phyloP scores from a whole-genome alignment of 352 stramenopile species.

The Phytophthora pseudosyringae region DNA sequence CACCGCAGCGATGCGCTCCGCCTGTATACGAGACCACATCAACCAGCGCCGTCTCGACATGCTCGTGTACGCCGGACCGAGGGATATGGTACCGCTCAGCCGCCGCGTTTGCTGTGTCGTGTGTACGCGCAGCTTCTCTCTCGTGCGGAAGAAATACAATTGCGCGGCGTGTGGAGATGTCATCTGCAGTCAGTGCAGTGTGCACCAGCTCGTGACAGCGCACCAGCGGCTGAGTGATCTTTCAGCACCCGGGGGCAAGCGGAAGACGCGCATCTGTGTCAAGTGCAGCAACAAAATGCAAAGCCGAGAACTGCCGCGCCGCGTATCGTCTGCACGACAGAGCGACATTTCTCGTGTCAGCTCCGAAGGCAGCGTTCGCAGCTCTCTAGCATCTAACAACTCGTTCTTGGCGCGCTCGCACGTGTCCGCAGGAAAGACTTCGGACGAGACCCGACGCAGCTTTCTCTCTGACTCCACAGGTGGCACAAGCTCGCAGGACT shows the following conservation, averaged over 20 bases:
- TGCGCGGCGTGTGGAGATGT: constrained; percentile 83
- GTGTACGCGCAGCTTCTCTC: constrained; percentile 84
- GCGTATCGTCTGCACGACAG: constrained; percentile 39
- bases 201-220: constrained; percentile 75
- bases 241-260: constrained; percentile 53
- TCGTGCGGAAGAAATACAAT: constrained; percentile 89
- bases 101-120: constrained; percentile 80
- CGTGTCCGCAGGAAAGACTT: constrained; percentile 31
- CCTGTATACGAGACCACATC: constrained; percentile 80
- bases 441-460: constrained; percentile 40
- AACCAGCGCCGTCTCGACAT: constrained; percentile 79
- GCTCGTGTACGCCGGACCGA: constrained; percentile 67
- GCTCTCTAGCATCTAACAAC: constrained; percentile 35
- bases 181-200: constrained; percentile 82
- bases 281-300: constrained; percentile 77
- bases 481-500: constrained; percentile 41
- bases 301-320: constrained; percentile 58
- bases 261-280: constrained; percentile 79
- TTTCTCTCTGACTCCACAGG: constrained; percentile 45
- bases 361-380: constrained; percentile 38
- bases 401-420: constrained; percentile 37
- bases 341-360: constrained; percentile 42
- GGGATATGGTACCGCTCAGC: constrained; percentile 74
- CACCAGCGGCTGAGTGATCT: constrained; percentile 44
- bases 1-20: constrained; percentile 71